Evolutionary conservation across 495 filamentous ascomycete species (phyloP).

Genomic region (Lasiosphaeriaceae sp.): DNA sequence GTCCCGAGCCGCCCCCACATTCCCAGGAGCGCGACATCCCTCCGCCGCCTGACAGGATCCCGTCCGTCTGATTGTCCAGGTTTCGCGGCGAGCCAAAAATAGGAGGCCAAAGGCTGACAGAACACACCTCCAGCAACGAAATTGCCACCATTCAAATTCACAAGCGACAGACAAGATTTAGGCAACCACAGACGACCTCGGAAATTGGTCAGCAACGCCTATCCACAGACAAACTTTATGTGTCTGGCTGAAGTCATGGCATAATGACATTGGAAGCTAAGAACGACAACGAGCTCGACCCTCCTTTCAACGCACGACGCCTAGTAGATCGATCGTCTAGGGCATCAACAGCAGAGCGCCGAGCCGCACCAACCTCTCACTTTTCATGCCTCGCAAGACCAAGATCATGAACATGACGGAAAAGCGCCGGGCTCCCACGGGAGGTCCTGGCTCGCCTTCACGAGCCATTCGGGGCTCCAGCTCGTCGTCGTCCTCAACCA

Average conservation of each 20-base stretch:
- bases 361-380: neutral
- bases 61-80: neutral
- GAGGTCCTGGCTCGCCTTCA: conserved; percentile 3
- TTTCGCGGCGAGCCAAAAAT: neutral
- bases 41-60: too few species aligned
- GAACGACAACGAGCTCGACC: too few species aligned
- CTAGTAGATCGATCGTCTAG: too few species aligned
- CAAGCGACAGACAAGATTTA: neutral
- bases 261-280: too few species aligned
- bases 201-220: neutral
- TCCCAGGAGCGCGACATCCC: too few species aligned
- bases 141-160: neutral
- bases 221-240: neutral
- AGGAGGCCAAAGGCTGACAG: neutral
- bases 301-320: too few species aligned
- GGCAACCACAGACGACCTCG: neutral
- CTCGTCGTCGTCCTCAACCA: neutral
- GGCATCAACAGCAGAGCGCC: neutral
- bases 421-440: conserved; percentile 20
- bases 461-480: conserved; percentile 2
- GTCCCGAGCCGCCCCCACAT: too few species aligned
- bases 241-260: too few species aligned
- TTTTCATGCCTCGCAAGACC: conserved; percentile 9
- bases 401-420: conserved; percentile 27
- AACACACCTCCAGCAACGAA: neutral